phyloP scores from a whole-genome alignment of 2,329 filamentous ascomycete genomes.

The Cordyceps sp. region DNA sequence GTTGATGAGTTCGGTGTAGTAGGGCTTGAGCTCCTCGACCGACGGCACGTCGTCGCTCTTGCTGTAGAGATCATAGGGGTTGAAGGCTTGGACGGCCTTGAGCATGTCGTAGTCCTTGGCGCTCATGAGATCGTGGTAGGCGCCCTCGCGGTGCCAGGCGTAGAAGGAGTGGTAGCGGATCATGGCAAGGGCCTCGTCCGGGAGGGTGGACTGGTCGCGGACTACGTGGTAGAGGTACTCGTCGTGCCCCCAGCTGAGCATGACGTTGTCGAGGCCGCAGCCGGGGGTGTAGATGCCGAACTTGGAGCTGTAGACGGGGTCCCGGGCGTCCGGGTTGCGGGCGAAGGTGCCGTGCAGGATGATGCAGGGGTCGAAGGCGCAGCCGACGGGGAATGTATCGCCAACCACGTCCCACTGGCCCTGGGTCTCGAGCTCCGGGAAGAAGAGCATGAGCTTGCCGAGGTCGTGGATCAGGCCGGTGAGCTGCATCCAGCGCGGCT shows the following conservation, averaged over 20 bases:
- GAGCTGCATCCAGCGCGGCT: conserved; percentile 69
- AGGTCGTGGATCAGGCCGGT: conserved; percentile 65
- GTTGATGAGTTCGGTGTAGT: conserved; percentile 25
- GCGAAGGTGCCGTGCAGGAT: conserved; percentile 68
- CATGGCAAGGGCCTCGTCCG: conserved; percentile 75
- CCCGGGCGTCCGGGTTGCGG: conserved; percentile 55
- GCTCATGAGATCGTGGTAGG: conserved; percentile 71
- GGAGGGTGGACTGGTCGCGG: conserved; percentile 66
- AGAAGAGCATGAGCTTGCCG: conserved; percentile 67
- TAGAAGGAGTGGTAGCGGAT: conserved; percentile 90
- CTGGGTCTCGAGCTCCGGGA: conserved; percentile 44
- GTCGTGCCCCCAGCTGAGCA: conserved; percentile 83
- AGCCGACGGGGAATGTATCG: conserved; percentile 68
- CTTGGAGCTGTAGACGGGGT: conserved; percentile 59
- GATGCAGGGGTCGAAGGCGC: conserved; percentile 57
- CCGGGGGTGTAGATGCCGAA: conserved; percentile 65
- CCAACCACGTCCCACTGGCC: conserved; percentile 92
- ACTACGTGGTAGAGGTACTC: conserved; percentile 78
- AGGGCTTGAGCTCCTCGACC: conserved; percentile 55
- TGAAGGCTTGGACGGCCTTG: conserved; percentile 69
- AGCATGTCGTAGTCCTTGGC: conserved; percentile 68
- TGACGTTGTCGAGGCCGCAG: conserved; percentile 73
- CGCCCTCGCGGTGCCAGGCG: conserved; percentile 72
- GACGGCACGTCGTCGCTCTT: conserved; percentile 73
- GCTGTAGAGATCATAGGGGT: conserved; percentile 83